Evolutionary conservation across 2,329 filamentous ascomycete species (phyloP).

Genomic region (Arthrobotrys entomopaga): DNA sequence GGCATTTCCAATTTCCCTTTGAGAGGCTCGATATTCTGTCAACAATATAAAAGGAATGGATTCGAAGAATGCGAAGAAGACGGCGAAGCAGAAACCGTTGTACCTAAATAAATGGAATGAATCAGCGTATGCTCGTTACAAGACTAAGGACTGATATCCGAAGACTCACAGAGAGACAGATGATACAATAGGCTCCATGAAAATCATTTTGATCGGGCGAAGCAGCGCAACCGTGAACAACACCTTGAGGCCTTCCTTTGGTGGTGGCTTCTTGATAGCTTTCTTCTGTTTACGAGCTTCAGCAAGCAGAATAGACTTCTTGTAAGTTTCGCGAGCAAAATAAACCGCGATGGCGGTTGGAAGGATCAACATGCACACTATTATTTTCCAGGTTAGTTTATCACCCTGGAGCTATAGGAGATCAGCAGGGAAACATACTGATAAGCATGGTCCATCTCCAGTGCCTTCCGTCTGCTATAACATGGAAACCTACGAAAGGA

Average conservation of each 20-base stretch:
- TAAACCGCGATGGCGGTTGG: constrained; percentile 20
- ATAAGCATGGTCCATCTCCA: constrained; percentile 53
- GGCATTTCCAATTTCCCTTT: constrained; percentile 55
- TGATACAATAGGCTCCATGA: constrained; percentile 79
- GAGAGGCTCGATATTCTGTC: constrained; percentile 53
- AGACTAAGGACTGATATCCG: no score
- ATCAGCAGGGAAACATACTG: constrained; percentile 12
- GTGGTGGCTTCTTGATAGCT: constrained; percentile 38
- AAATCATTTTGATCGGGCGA: constrained; percentile 76
- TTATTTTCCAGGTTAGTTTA: neutral
- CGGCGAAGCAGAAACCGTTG: constrained; percentile 75
- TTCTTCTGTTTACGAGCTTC: constrained; percentile 23
- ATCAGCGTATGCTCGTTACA: no score
- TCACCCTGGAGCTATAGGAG: neutral
- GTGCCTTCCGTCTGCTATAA: constrained; percentile 43
- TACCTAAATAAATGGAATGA: no score
- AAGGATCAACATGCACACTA: constrained; percentile 53
- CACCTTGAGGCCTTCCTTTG: constrained; percentile 66
- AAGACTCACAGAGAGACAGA: constrained; percentile 61
- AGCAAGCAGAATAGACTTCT: constrained; percentile 68
- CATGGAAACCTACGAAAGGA: constrained; percentile 42
- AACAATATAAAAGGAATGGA: constrained; percentile 57
- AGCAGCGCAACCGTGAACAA: constrained; percentile 75
- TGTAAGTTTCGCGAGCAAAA: constrained; percentile 69
- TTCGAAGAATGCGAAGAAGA: constrained; percentile 76